A percentile compares a stretch with the other conserved stretches of the same genome.
Evolutionary conservation across 2,329 filamentous ascomycete genomes (phyloP).

Genomic region (Pyrenochaeta sp.): DNA sequence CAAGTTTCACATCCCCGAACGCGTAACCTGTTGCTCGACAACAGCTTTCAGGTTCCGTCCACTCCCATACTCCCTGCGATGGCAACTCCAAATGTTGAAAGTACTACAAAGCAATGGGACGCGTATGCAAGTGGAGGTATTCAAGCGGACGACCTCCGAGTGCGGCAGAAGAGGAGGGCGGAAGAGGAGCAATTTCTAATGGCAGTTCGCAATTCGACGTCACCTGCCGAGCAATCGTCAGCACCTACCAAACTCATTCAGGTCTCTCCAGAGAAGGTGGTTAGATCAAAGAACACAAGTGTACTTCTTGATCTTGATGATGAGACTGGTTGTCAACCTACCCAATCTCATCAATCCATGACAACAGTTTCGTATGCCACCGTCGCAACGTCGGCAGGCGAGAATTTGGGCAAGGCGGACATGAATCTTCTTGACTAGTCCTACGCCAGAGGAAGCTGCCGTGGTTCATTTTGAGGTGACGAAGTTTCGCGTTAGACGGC

Average conservation of each 20-base stretch:
- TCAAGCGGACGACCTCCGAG: slow-evolving; percentile 29
- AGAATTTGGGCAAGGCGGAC: background rate
- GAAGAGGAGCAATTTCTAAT: slow-evolving; percentile 19
- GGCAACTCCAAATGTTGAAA: too few species aligned
- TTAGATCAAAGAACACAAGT: slow-evolving; percentile 15
- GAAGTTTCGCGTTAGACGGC: background rate
- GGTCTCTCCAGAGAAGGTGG: slow-evolving; percentile 18
- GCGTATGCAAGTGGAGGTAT: slow-evolving; percentile 14
- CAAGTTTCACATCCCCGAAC: slow-evolving; percentile 2
- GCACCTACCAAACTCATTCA: slow-evolving; percentile 21
- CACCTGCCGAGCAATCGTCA: background rate
- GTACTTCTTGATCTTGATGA: slow-evolving; percentile 31
- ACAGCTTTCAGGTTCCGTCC: slow-evolving; percentile 5
- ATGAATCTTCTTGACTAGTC: slow-evolving; percentile 24
- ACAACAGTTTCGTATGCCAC: slow-evolving; percentile 3
- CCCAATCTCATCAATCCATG: background rate
- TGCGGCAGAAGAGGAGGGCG: slow-evolving; percentile 18
- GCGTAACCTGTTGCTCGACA: slow-evolving; percentile 7
- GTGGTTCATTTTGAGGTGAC: too few species aligned
- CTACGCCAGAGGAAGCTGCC: too few species aligned
- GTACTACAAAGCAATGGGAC: slow-evolving; percentile 16
- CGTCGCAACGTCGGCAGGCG: background rate
- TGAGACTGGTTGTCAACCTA: background rate
- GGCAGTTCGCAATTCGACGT: slow-evolving; percentile 4
- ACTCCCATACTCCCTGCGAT: background rate